phyloP scores from a whole-genome alignment of 495 filamentous ascomycete genomes.

The Annulohypoxylon bovei region DNA sequence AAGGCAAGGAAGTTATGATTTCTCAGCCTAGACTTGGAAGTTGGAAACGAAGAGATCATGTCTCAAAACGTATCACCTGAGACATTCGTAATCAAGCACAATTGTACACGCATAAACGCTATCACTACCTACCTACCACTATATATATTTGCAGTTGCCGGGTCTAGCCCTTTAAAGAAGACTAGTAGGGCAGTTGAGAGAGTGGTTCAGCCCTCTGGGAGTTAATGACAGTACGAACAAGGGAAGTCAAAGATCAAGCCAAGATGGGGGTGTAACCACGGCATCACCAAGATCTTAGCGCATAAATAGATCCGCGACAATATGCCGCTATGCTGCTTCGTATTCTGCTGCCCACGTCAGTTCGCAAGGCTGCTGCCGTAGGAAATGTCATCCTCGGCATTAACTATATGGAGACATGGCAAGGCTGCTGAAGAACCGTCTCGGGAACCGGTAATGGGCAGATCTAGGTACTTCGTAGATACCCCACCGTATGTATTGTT shows the following conservation, averaged over 20 bases:
- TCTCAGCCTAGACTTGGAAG: background rate
- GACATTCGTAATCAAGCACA: background rate
- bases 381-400: slow-evolving; percentile 15
- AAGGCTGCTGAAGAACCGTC: slow-evolving; percentile 28
- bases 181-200: background rate
- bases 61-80: background rate
- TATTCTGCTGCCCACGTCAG: background rate
- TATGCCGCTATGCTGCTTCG: slow-evolving; percentile 20
- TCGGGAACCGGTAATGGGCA: slow-evolving; percentile 34
- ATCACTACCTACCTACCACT: background rate
- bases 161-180: background rate
- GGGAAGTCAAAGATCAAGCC: slow-evolving; percentile 10
- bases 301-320: slow-evolving; percentile 36
- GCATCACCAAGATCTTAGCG: slow-evolving; percentile 22
- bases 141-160: background rate
- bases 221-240: background rate
- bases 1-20: background rate
- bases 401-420: slow-evolving; percentile 11
- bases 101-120: background rate
- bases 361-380: slow-evolving; percentile 19
- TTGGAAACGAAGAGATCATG: slow-evolving; percentile 14
- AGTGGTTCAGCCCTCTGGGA: background rate
- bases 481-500: slow-evolving; percentile 26
- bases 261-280: background rate
- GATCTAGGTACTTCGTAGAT: background rate